A percentile compares a stretch with the other conserved stretches of the same genome.
Evolutionary conservation across 1,139 yeast genomes (phyloP).

Genomic region (Yamadazyma diddensiae): DNA sequence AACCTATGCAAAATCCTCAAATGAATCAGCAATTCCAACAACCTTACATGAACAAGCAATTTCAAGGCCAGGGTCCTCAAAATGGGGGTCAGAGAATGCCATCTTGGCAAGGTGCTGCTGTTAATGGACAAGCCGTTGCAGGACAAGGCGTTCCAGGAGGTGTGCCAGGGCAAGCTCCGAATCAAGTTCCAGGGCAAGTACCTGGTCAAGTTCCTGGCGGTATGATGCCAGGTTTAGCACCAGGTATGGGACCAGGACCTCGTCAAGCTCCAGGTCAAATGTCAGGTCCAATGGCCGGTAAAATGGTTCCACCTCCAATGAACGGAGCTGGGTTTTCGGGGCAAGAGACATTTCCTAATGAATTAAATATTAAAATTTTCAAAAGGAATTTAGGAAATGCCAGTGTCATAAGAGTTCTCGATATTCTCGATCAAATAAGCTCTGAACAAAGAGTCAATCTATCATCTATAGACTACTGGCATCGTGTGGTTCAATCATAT

Average conservation of each 20-base stretch:
- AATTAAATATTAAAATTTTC: slow-evolving; percentile 34
- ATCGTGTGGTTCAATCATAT: slow-evolving; percentile 31
- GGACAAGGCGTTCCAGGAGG: not conserved
- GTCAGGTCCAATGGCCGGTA: slow-evolving; percentile 3
- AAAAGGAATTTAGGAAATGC: slow-evolving; percentile 45
- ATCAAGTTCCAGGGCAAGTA: not conserved
- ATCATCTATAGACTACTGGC: slow-evolving; percentile 37
- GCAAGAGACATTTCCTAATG: slow-evolving; percentile 27
- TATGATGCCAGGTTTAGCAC: not conserved
- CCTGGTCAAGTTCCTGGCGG: not conserved
- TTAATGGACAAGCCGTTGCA: not conserved
- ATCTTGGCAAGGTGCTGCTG: slow-evolving; percentile 1
- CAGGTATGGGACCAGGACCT: not conserved
- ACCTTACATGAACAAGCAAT: slow-evolving; percentile 2
- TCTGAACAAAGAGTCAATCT: slow-evolving; percentile 31
- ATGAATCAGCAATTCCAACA: slow-evolving; percentile 3
- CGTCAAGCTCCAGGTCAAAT: slow-evolving; percentile 1
- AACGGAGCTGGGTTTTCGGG: not conserved
- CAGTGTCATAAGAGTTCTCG: slow-evolving; percentile 40
- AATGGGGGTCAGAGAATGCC: not conserved
- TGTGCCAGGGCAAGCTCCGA: not conserved
- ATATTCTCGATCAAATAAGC: slow-evolving; percentile 36
- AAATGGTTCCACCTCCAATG: slow-evolving; percentile 8
- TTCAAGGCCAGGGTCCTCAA: not conserved
- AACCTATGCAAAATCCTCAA: slow-evolving; percentile 1